These are phyloP conservation scores for Goffeauzyma gilvescens DNA, from an alignment of 768 basidiomycete genomes.

Conservation along the genomic window DNA sequence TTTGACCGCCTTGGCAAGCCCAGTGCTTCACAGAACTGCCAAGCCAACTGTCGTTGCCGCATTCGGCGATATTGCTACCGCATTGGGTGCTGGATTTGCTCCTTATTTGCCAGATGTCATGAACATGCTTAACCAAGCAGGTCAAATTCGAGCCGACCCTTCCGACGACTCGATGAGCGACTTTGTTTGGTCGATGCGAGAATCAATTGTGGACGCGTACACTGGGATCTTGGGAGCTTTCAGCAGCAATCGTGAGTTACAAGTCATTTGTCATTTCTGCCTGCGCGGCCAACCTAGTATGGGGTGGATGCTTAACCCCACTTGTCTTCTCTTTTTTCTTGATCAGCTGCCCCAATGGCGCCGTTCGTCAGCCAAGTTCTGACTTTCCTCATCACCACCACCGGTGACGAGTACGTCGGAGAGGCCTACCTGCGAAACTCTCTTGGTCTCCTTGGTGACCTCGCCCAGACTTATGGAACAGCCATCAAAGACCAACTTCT, in stretches of 20 bases:
- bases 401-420: constrained; percentile 62
- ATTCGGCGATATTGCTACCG: constrained; percentile 91
- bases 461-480: constrained; percentile 66
- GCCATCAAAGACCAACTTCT: constrained; percentile 63
- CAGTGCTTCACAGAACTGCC: constrained; percentile 75
- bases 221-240: constrained; percentile 82
- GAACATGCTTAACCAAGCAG: constrained; percentile 77
- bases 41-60: constrained; percentile 91
- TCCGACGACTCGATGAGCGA: constrained; percentile 49
- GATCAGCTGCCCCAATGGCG: constrained; percentile 42
- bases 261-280: neutral
- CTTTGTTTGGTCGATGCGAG: constrained; percentile 71
- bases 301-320: no score
- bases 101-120: constrained; percentile 80
- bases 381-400: constrained; percentile 54
- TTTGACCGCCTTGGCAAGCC: constrained; percentile 73
- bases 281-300: constrained; percentile 1
- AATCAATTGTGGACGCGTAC: constrained; percentile 91
- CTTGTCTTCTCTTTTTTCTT: constrained; percentile 6
- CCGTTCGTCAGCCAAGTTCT: constrained; percentile 56
- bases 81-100: constrained; percentile 66
- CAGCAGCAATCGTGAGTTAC: constrained; percentile 53
- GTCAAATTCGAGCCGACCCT: constrained; percentile 60
- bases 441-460: constrained; percentile 77
- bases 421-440: constrained; percentile 56